Percentiles rank a stretch among this genome's conserved stretches.
Conservation (phyloP, 106 monocot species). For the Chionographis japonica region DNA sequence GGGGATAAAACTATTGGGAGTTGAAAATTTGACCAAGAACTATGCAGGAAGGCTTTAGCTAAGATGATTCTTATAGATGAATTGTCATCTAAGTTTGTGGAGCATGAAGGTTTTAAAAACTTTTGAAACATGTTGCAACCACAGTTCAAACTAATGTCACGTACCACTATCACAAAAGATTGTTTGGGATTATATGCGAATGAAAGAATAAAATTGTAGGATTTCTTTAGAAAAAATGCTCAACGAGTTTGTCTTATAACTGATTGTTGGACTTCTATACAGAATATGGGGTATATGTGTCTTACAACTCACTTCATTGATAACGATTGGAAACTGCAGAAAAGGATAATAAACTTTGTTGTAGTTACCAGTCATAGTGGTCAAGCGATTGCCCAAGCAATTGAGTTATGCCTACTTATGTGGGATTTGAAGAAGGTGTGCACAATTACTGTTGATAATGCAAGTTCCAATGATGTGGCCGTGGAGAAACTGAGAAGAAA, state of each 20-base stretch:
- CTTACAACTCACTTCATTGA: conserved; percentile 13
- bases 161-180: conserved; percentile 1
- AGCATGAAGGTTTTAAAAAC: conserved; percentile 3
- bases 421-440: background rate
- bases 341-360: conserved; percentile 12
- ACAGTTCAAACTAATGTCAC: background rate
- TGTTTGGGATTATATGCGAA: background rate
- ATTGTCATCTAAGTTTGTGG: conserved; percentile 1
- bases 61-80: conserved; percentile 9
- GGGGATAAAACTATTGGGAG: too few relatives aligned
- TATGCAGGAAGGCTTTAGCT: background rate
- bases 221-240: background rate
- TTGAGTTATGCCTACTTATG: background rate
- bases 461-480: conserved; percentile 6
- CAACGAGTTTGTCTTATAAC: conserved; percentile 1
- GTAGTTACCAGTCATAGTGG: conserved; percentile 12
- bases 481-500: background rate
- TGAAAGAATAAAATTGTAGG: background rate
- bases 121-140: background rate
- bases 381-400: background rate
- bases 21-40: too few relatives aligned
- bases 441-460: conserved; percentile 19
- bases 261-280: conserved; percentile 13
- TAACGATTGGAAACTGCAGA: conserved; percentile 7
- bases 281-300: conserved; percentile 13